A percentile compares a stretch with the other conserved stretches of the same genome.
These are phyloP conservation scores for Halophytophthora batemanensis DNA, from an alignment of 352 stramenopile species.

Conservation along the genomic window DNA sequence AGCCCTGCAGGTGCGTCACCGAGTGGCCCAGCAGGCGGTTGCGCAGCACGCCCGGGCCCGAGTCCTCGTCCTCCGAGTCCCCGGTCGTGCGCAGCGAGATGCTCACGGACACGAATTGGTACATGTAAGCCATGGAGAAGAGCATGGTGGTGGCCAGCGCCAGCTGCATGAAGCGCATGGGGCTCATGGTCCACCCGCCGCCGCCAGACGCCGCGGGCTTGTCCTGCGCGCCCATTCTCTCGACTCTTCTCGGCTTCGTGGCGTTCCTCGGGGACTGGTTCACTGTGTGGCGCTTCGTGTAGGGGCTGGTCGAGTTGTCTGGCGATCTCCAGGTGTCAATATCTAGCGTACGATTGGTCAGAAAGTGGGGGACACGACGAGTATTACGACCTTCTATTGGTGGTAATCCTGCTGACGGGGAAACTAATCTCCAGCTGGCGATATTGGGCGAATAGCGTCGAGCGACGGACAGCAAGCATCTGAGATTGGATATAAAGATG, in stretches of 20 bases:
- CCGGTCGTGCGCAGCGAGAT: conserved; percentile 24
- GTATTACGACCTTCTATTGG: background rate
- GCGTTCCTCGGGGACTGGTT: background rate
- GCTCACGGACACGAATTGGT: conserved; percentile 62
- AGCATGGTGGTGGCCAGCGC: conserved; percentile 52
- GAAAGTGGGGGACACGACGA: background rate
- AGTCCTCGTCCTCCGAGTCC: conserved; percentile 19
- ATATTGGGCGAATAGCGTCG: background rate
- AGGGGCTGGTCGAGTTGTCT: too few relatives aligned
- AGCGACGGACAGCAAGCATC: too few relatives aligned
- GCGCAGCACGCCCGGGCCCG: conserved; percentile 14
- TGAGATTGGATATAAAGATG: too few relatives aligned
- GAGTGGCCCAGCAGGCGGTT: conserved; percentile 61
- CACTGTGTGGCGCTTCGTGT: too few relatives aligned
- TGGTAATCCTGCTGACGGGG: background rate
- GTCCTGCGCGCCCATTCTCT: conserved; percentile 9
- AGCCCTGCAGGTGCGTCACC: conserved; percentile 64
- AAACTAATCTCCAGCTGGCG: background rate
- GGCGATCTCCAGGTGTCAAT: conserved; percentile 11
- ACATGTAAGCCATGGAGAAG: conserved; percentile 70
- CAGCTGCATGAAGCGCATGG: conserved; percentile 76
- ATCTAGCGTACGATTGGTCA: background rate
- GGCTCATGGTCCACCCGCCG: conserved; percentile 26
- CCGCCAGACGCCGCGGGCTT: conserved; percentile 1
- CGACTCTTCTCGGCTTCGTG: background rate